A percentile compares a stretch with the other conserved stretches of the same genome.
These are phyloP conservation scores for Sequoiadendron giganteum DNA, from an alignment of 75 land plant genomes.

Conservation along the genomic window DNA sequence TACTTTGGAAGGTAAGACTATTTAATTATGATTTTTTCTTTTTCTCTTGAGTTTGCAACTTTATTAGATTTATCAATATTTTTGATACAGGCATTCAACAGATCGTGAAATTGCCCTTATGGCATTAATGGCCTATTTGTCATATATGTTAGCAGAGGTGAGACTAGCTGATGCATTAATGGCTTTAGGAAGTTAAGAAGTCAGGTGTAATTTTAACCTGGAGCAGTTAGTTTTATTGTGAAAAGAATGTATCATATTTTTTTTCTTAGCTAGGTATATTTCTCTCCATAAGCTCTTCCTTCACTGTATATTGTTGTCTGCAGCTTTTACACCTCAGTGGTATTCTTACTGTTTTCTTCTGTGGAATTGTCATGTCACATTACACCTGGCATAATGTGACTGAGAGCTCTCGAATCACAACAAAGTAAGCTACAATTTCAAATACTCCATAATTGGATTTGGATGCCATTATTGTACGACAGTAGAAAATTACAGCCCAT, in stretches of 20 bases:
- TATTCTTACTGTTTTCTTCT: slow-evolving; percentile 80
- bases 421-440: slow-evolving; percentile 34
- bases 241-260: neutral
- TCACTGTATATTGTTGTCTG: slow-evolving; percentile 11
- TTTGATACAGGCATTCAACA: slow-evolving; percentile 64
- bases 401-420: slow-evolving; percentile 66
- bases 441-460: neutral
- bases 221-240: neutral
- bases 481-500: neutral
- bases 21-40: neutral
- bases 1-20: slow-evolving; percentile 60
- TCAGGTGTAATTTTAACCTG: neutral
- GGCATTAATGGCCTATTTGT: slow-evolving; percentile 79
- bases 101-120: slow-evolving; percentile 71
- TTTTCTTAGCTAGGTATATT: neutral
- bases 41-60: neutral
- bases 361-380: slow-evolving; percentile 86
- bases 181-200: neutral
- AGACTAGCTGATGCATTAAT: slow-evolving; percentile 1
- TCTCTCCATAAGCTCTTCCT: slow-evolving; percentile 23
- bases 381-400: slow-evolving; percentile 82
- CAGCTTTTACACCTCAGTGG: slow-evolving; percentile 70
- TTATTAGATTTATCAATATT: neutral
- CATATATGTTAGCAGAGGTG: slow-evolving; percentile 83
- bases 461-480: neutral